Conservation (phyloP, 768 basidiomycete species). For the Termitomyces sp. region DNA sequence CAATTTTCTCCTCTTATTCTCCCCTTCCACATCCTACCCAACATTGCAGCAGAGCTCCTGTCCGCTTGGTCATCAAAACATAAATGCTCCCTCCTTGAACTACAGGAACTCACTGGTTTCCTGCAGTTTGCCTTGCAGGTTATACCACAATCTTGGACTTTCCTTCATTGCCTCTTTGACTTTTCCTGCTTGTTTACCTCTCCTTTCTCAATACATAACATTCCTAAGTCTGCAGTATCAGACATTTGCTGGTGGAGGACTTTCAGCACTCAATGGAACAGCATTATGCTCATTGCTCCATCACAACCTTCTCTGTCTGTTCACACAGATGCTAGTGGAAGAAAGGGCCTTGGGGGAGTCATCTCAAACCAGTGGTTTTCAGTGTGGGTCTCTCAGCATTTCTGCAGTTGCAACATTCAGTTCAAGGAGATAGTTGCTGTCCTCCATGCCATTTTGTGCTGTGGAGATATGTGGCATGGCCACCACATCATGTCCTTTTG, state of each 20-base stretch:
- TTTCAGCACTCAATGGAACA: slow-evolving; percentile 22
- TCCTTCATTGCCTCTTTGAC: slow-evolving; percentile 20
- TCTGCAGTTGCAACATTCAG: too few relatives aligned
- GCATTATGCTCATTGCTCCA: slow-evolving; percentile 14
- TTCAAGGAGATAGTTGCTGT: neutral
- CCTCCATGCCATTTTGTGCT: slow-evolving; percentile 1
- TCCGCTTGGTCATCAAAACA: neutral
- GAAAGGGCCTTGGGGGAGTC: slow-evolving; percentile 20
- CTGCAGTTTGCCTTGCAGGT: slow-evolving; percentile 29
- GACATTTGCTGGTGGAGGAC: slow-evolving; percentile 29
- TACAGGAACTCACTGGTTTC: too few relatives aligned
- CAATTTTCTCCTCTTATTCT: neutral
- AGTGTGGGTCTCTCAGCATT: neutral
- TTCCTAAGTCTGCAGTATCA: slow-evolving; percentile 15
- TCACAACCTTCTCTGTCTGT: neutral
- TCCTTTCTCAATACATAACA: slow-evolving; percentile 12
- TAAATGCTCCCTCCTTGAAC: neutral
- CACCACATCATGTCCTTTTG: too few relatives aligned
- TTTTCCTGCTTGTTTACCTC: slow-evolving; percentile 22
- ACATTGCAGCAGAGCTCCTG: neutral
- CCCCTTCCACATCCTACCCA: neutral
- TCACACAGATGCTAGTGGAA: neutral
- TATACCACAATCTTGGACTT: slow-evolving; percentile 22
- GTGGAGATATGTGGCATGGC: neutral
- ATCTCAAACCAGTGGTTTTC: neutral